A percentile compares a stretch with the other conserved stretches of the same genome.
These are phyloP conservation scores for Penicillium sp. DNA, from an alignment of 2,329 filamentous ascomycete genomes.

Conservation along the genomic window DNA sequence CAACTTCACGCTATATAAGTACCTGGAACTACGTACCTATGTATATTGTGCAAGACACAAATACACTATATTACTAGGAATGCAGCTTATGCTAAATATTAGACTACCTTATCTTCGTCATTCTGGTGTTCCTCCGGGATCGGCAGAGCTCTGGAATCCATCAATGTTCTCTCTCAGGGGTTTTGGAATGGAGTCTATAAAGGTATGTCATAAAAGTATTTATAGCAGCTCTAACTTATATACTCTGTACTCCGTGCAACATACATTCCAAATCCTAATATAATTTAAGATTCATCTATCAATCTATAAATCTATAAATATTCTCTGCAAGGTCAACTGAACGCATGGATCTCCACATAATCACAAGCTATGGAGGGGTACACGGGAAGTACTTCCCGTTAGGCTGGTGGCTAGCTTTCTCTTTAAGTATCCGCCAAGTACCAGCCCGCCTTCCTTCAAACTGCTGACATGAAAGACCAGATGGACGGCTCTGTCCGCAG, in stretches of 20 bases:
- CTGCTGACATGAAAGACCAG: slow-evolving; percentile 5
- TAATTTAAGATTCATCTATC: slow-evolving; percentile 6
- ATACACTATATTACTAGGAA: neutral
- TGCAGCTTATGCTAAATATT: neutral
- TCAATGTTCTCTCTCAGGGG: slow-evolving; percentile 5
- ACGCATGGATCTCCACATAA: slow-evolving; percentile 10
- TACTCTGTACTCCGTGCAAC: neutral
- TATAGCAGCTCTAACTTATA: neutral
- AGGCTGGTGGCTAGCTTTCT: neutral
- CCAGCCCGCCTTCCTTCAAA: neutral
- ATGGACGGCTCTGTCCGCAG: neutral
- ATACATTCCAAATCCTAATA: neutral
- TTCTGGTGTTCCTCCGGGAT: slow-evolving; percentile 6
- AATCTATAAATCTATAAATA: slow-evolving; percentile 12
- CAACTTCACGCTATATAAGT: neutral
- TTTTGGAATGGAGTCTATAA: neutral
- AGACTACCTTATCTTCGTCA: neutral
- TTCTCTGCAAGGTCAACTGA: slow-evolving; percentile 5
- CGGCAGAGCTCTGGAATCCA: slow-evolving; percentile 3
- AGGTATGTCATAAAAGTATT: neutral
- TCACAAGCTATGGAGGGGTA: neutral
- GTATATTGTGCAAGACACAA: neutral
- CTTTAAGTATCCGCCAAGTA: neutral
- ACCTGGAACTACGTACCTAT: neutral
- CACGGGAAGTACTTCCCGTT: neutral